A percentile compares a stretch with the other conserved stretches of the same genome.
Conservation (phyloP, 1,284 basidiomycete species). For the Bondarzewia mesenterica region DNA sequence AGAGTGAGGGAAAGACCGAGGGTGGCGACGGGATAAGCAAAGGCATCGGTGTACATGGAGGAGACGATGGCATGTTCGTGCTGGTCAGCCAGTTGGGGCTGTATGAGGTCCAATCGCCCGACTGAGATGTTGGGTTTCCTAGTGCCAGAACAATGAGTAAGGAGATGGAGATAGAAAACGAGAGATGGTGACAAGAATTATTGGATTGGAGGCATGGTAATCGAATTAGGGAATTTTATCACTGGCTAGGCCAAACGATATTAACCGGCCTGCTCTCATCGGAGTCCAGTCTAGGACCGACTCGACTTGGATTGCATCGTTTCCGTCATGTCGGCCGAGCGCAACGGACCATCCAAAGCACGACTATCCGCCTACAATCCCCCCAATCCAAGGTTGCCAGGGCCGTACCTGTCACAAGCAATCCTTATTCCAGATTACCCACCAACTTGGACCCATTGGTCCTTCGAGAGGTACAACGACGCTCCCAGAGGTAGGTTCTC, state of each 20-base stretch:
- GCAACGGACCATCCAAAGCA: too few relatives aligned
- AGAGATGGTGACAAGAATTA: background rate
- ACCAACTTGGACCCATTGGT: background rate
- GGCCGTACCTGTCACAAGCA: too few relatives aligned
- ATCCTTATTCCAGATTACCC: too few relatives aligned
- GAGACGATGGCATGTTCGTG: conserved; percentile 29
- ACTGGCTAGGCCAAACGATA: too few relatives aligned
- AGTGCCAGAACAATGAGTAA: background rate
- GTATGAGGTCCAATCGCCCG: background rate
- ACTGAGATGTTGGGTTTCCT: background rate
- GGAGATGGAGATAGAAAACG: background rate
- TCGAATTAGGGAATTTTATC: too few relatives aligned
- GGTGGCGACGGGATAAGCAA: conserved; percentile 31
- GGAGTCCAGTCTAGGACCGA: too few relatives aligned
- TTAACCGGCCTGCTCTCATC: too few relatives aligned
- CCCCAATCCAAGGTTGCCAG: too few relatives aligned
- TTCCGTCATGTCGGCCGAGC: background rate
- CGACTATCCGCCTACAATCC: too few relatives aligned
- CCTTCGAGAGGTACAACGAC: background rate
- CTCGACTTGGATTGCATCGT: background rate
- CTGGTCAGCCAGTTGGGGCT: background rate
- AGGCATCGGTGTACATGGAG: conserved; percentile 34
- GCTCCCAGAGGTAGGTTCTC: background rate
- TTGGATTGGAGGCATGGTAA: too few relatives aligned
- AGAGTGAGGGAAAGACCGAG: conserved; percentile 31